phyloP scores from a whole-genome alignment of 441 rosid species.

The Capsella rubella region DNA sequence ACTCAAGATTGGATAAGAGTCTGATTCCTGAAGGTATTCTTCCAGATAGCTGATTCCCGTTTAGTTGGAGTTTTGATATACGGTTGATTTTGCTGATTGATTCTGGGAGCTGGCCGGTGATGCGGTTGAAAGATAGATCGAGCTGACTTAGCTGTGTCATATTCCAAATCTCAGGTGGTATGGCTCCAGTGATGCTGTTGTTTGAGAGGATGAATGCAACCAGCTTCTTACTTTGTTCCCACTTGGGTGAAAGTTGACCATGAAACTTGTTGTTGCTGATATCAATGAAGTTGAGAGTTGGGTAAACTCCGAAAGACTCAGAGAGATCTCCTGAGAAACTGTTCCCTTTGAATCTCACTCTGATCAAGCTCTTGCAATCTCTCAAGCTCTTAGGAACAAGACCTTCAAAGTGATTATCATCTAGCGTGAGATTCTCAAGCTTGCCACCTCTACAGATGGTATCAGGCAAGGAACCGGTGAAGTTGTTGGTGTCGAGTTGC shows the following conservation, averaged over 20 bases:
- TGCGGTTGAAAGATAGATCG: constrained; percentile 42
- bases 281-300: constrained; percentile 51
- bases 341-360: constrained; percentile 53
- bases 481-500: constrained; percentile 50
- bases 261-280: constrained; percentile 53
- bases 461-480: constrained; percentile 52
- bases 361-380: constrained; percentile 51
- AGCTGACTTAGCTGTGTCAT: constrained; percentile 44
- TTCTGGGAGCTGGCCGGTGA: constrained; percentile 47
- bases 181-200: constrained; percentile 46
- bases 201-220: constrained; percentile 46
- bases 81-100: constrained; percentile 42
- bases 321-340: constrained; percentile 47
- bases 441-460: constrained; percentile 49
- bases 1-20: constrained; percentile 29
- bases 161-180: constrained; percentile 47
- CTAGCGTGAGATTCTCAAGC: constrained; percentile 49
- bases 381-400: constrained; percentile 51
- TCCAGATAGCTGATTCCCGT: constrained; percentile 45
- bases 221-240: constrained; percentile 43
- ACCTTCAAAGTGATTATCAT: constrained; percentile 46
- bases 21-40: constrained; percentile 45
- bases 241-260: constrained; percentile 47
- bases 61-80: constrained; percentile 41
- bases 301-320: constrained; percentile 48